phyloP scores from a whole-genome alignment of 1,284 basidiomycete species.

The Apiotrichum gracile region DNA sequence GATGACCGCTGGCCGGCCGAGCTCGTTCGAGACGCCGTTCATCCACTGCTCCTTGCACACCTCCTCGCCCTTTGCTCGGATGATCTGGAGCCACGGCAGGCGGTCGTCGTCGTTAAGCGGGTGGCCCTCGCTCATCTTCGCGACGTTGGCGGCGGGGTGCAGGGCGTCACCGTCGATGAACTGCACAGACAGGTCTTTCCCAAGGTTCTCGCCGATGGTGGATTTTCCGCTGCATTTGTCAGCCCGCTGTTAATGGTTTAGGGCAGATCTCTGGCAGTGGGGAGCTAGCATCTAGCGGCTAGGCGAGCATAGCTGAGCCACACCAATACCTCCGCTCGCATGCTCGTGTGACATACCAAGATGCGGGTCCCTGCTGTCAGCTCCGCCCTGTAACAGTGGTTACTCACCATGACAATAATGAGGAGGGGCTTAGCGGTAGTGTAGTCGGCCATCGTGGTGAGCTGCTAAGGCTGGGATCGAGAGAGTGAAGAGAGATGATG shows the following conservation, averaged over 20 bases:
- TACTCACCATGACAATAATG: slow-evolving; percentile 46
- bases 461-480: no score
- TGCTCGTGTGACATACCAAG: slow-evolving; percentile 30
- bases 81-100: slow-evolving; percentile 73
- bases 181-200: slow-evolving; percentile 58
- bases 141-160: slow-evolving; percentile 74
- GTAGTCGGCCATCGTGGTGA: slow-evolving; percentile 5
- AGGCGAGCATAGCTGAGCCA: no score
- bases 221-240: slow-evolving; percentile 87
- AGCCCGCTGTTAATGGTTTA: neutral
- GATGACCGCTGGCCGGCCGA: slow-evolving; percentile 56
- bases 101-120: slow-evolving; percentile 78
- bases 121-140: slow-evolving; percentile 77
- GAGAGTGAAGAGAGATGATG: neutral
- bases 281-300: no score
- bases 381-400: neutral
- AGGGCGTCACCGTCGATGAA: slow-evolving; percentile 88
- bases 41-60: slow-evolving; percentile 50
- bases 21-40: slow-evolving; percentile 21
- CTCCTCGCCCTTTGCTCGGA: slow-evolving; percentile 57
- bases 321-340: no score
- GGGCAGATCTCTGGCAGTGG: neutral
- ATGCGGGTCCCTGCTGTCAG: slow-evolving; percentile 32
- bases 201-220: slow-evolving; percentile 67
- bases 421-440: slow-evolving; percentile 32